Evolutionary conservation across 306 rosid genomes (phyloP), one percentile per base, ranked within the genome.

Genomic region (Heteromeles arbutifolia): DNA sequence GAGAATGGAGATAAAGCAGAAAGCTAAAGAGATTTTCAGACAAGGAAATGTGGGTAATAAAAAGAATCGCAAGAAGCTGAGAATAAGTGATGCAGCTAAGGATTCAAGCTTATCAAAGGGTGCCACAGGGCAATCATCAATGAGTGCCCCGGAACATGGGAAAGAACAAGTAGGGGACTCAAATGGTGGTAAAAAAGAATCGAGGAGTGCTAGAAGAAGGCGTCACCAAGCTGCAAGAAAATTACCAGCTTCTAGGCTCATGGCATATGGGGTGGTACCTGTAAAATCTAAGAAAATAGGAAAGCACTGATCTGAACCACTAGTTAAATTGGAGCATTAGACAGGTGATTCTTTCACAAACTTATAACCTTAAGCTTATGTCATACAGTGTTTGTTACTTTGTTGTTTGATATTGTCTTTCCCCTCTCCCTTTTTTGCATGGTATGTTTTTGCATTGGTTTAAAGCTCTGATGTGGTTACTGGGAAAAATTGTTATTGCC

Each of bases 151-250:
- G 29, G 86, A 86, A 39, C 79, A 78, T 31, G 87, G 48, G 69
- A 85, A 86, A 74, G 69, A 75, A 44, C 75, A 63, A 48, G 12
- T 63, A 8, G 86, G 82, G 73, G 83, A 79, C 56, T 61, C 86
- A 32, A 77, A 77, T 31, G 78, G 78, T n/a, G 82, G 70, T 29
- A 64, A 4, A 44, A 82, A 75, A 62, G 34, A 85, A 74, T 94
- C 97, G 10, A 81, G 92, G 85, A 84, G 81, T 65, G 89, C 92
- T 48, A 87, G 83, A 85, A 89, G 97, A 81, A 92, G 69, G 84
- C 75, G 12, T 44, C 71, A 56, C 1, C 53, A 32, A 71, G 87
- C 89, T 39, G 54, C 70, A 19, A 74, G 74, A 3, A 89, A 89
- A 81, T 73, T 82, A 63, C 29, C 90, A 12, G 66, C 70, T 7